These are phyloP conservation scores for Naegleria lovaniensis DNA, from an alignment of 208 protist genomes.

Conservation along the genomic window DNA sequence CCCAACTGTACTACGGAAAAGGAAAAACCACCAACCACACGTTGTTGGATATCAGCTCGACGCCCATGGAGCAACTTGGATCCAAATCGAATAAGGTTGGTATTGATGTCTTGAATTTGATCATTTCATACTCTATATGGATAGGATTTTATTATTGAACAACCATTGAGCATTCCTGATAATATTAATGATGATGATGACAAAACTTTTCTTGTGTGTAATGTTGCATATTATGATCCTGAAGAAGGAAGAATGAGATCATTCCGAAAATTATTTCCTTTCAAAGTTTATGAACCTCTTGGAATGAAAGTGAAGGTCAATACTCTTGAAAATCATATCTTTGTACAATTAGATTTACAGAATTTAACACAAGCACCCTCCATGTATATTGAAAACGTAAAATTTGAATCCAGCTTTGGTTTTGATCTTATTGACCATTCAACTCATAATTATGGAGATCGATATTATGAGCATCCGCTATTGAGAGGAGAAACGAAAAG, in stretches of 20 bases:
- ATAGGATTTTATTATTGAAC: conserved; percentile 14
- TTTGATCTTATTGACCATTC: conserved; percentile 1
- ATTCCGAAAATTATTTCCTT: neutral
- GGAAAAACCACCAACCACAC: neutral
- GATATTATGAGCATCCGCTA: neutral
- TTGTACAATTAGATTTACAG: conserved; percentile 24
- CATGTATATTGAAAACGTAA: conserved; percentile 5
- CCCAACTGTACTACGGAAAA: neutral
- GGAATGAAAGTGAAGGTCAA: conserved; percentile 12
- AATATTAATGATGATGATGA: neutral
- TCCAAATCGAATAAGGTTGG: neutral
- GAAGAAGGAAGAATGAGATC: neutral
- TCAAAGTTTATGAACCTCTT: neutral
- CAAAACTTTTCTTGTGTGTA: neutral
- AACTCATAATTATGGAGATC: neutral
- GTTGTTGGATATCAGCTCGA: neutral
- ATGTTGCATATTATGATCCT: neutral
- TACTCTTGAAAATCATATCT: neutral
- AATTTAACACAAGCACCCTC: conserved; percentile 4
- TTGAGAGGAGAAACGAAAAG: neutral
- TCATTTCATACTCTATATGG: neutral
- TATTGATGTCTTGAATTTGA: neutral
- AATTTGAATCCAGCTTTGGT: neutral
- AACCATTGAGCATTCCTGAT: neutral
- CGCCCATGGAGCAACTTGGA: neutral